These are phyloP conservation scores for Plectosphaerella plurivora DNA, from an alignment of 2,329 filamentous ascomycete species.

Conservation along the genomic window DNA sequence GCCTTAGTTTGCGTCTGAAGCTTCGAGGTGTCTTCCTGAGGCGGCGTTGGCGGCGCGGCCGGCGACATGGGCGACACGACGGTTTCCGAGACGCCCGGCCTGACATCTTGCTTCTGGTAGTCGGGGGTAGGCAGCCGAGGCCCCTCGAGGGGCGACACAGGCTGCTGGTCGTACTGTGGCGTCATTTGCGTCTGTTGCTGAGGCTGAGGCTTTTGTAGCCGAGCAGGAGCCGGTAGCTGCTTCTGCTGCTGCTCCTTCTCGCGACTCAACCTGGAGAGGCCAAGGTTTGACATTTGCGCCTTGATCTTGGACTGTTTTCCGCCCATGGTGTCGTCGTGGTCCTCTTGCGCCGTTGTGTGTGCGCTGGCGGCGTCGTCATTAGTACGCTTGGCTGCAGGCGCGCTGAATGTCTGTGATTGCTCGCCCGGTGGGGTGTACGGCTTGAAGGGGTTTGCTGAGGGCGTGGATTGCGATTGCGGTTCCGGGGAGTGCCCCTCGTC, in stretches of 20 bases:
- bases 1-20: constrained; percentile 11
- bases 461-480: not conserved
- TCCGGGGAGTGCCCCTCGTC: not conserved
- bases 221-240: constrained; percentile 1
- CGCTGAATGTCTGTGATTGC: not conserved
- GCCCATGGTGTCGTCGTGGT: constrained; percentile 22
- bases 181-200: not conserved
- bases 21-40: constrained; percentile 8
- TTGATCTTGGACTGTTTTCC: constrained; percentile 24
- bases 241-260: constrained; percentile 7
- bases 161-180: constrained; percentile 12
- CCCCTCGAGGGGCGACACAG: constrained; percentile 5
- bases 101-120: constrained; percentile 38
- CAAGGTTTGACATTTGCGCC: constrained; percentile 17
- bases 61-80: constrained; percentile 40
- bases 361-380: too few species aligned
- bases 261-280: not conserved
- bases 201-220: too few species aligned
- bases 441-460: not conserved
- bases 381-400: not conserved
- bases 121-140: constrained; percentile 44
- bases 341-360: not conserved
- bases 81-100: constrained; percentile 27
- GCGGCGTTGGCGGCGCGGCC: constrained; percentile 36
- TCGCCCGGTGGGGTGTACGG: not conserved